Percentiles rank a stretch among this genome's conserved stretches.
Evolutionary conservation across 768 basidiomycete species (phyloP).

Genomic region (Psilocybe azurescens): DNA sequence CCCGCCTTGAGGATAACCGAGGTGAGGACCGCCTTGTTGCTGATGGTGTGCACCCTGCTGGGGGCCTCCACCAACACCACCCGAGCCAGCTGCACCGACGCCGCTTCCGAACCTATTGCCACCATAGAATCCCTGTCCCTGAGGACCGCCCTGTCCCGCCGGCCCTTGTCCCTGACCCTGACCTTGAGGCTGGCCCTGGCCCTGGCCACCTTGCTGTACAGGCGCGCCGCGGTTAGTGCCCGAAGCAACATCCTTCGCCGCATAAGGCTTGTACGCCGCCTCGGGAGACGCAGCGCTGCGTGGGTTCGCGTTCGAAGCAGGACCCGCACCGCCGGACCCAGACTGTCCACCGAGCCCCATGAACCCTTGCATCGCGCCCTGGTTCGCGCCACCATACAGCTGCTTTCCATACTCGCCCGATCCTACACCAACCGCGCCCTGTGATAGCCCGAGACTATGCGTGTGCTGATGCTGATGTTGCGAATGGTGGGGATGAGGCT

Average conservation of each 20-base stretch:
- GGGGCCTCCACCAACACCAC: conserved; percentile 43
- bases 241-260: conserved; percentile 66
- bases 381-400: conserved; percentile 51
- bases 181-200: conserved; percentile 59
- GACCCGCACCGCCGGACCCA: conserved; percentile 39
- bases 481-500: conserved; percentile 58
- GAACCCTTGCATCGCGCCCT: conserved; percentile 71
- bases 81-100: conserved; percentile 36
- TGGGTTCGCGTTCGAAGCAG: conserved; percentile 50
- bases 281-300: conserved; percentile 69
- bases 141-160: conserved; percentile 52
- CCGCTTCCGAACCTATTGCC: conserved; percentile 49
- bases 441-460: conserved; percentile 48
- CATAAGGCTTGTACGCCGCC: conserved; percentile 77
- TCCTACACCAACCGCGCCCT: conserved; percentile 42
- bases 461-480: conserved; percentile 56
- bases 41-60: conserved; percentile 49
- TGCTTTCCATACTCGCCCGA: conserved; percentile 49
- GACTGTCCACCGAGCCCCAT: conserved; percentile 66
- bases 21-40: conserved; percentile 54
- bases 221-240: conserved; percentile 48
- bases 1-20: conserved; percentile 67
- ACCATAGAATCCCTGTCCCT: conserved; percentile 56
- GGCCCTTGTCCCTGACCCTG: conserved; percentile 52
- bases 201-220: conserved; percentile 51